Conservation (phyloP, 192 early-diverging fungal species). For the Dissophora ornata region DNA sequence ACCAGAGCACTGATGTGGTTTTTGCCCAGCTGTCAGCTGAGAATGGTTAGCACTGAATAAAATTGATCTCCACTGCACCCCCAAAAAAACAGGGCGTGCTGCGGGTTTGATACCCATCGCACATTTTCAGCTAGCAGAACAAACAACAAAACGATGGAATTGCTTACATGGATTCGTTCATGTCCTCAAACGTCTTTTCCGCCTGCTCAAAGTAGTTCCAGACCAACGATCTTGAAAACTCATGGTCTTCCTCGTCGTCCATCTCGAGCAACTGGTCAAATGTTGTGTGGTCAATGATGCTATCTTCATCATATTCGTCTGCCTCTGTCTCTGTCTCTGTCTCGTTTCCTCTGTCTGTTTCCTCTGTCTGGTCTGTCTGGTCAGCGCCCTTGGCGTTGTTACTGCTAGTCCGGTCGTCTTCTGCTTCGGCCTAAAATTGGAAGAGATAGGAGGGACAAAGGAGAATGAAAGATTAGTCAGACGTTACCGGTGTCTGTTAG, state of each 20-base stretch:
- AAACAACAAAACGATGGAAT: not conserved
- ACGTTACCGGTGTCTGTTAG: no score
- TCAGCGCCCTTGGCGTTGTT: slow-evolving; percentile 7
- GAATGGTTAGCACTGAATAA: no score
- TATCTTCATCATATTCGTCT: slow-evolving; percentile 25
- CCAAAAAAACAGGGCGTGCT: no score
- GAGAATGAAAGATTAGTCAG: no score
- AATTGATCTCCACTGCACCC: no score
- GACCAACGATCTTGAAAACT: slow-evolving; percentile 84
- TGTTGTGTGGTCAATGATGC: slow-evolving; percentile 79
- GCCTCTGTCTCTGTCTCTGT: slow-evolving; percentile 27
- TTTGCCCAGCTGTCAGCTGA: no score
- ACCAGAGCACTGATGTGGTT: no score
- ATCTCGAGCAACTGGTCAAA: slow-evolving; percentile 94
- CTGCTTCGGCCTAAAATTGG: slow-evolving; percentile 24
- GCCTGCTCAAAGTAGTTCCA: slow-evolving; percentile 91
- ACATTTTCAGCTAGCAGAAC: no score
- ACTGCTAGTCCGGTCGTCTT: slow-evolving; percentile 6
- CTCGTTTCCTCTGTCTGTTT: slow-evolving; percentile 18
- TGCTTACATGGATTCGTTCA: slow-evolving; percentile 79
- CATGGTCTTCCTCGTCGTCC: slow-evolving; percentile 92
- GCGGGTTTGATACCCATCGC: no score
- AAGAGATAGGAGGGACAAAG: not conserved
- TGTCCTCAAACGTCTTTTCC: slow-evolving; percentile 82
- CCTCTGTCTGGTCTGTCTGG: slow-evolving; percentile 7